These are phyloP conservation scores for Iodosphaeria phyllophila DNA, from an alignment of 2,329 filamentous ascomycete species.

Conservation along the genomic window DNA sequence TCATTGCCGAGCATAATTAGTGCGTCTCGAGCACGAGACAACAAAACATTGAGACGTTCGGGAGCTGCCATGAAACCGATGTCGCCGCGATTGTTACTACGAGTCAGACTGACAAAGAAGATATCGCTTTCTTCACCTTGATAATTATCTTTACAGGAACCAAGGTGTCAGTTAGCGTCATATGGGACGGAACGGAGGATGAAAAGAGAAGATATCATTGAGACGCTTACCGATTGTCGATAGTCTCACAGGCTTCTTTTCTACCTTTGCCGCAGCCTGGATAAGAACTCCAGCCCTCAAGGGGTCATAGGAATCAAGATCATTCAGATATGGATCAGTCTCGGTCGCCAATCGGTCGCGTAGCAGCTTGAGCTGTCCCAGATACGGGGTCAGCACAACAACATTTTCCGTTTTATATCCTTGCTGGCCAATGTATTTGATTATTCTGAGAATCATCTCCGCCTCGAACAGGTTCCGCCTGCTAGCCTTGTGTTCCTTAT, in stretches of 20 bases:
- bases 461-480: conserved; percentile 49
- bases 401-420: conserved; percentile 47
- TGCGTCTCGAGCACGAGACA: conserved; percentile 45
- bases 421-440: conserved; percentile 52
- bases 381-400: conserved; percentile 53
- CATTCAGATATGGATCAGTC: conserved; percentile 47
- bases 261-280: conserved; percentile 26
- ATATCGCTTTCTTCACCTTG: conserved; percentile 64
- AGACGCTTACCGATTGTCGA: conserved; percentile 46
- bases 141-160: conserved; percentile 45
- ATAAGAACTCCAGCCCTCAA: conserved; percentile 42
- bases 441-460: conserved; percentile 42
- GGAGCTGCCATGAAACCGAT: conserved; percentile 53
- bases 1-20: conserved; percentile 55
- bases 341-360: conserved; percentile 29
- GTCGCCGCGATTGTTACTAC: conserved; percentile 43
- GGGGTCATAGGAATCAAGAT: conserved; percentile 47
- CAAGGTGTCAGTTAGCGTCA: conserved; percentile 2
- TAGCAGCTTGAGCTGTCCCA: conserved; percentile 46
- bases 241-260: conserved; percentile 34
- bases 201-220: not conserved
- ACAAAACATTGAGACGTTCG: conserved; percentile 50
- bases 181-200: not conserved
- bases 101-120: conserved; percentile 46
- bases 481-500: conserved; percentile 27